Conservation (phyloP, 2,329 filamentous ascomycete genomes). For the Aureobasidium sp. region DNA sequence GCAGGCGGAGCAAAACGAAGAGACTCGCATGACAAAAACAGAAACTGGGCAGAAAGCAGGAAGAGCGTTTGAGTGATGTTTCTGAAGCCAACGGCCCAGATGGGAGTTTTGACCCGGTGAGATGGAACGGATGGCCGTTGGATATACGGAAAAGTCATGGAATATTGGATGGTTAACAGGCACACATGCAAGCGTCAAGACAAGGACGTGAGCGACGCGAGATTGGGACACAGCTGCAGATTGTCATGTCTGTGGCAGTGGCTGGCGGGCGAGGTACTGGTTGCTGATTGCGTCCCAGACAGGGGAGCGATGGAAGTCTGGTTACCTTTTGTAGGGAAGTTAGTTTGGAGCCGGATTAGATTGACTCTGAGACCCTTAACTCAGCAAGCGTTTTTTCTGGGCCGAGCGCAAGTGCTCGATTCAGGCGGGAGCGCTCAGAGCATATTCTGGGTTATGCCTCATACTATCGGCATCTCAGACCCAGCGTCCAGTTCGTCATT, state of each 20-base stretch:
- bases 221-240: background rate
- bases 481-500: slow-evolving; percentile 7
- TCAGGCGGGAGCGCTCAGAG: slow-evolving; percentile 2
- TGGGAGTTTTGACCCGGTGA: background rate
- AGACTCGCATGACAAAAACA: slow-evolving; percentile 5
- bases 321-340: background rate
- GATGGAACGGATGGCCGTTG: slow-evolving; percentile 1
- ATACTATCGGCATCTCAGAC: slow-evolving; percentile 8
- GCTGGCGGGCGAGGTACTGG: background rate
- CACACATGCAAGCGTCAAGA: background rate
- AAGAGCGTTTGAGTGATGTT: slow-evolving; percentile 3
- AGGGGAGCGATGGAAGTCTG: background rate
- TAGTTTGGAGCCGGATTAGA: background rate
- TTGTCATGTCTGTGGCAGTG: background rate
- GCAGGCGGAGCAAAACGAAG: background rate
- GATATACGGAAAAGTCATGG: slow-evolving; percentile 6
- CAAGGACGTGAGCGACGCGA: background rate
- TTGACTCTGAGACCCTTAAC: slow-evolving; percentile 1
- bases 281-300: background rate
- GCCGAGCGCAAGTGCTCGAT: background rate
- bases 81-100: slow-evolving; percentile 3
- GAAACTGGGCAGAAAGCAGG: background rate
- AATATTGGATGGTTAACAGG: background rate
- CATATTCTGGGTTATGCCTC: background rate
- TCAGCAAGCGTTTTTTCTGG: background rate